Percentiles rank a stretch among this genome's conserved stretches.
phyloP scores from a whole-genome alignment of 148 eudicot genomes.

The Vaccinium vitisidaea region DNA sequence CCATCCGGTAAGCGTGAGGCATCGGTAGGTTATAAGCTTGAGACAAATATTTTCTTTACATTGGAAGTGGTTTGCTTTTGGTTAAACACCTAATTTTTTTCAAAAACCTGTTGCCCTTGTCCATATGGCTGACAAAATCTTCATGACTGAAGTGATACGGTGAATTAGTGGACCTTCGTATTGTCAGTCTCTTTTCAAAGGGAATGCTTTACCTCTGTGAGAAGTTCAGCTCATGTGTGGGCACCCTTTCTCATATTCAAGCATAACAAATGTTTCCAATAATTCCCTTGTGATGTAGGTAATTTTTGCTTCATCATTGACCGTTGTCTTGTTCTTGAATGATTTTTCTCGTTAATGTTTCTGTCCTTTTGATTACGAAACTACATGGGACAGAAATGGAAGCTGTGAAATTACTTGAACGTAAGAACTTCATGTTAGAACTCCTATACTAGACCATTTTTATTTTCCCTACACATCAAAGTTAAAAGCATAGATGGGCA shows the following conservation, averaged over 20 bases:
- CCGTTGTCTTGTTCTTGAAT: background rate
- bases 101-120: background rate
- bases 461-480: background rate
- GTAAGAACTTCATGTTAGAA: no score
- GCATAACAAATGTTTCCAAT: background rate
- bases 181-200: background rate
- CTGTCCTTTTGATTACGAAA: background rate
- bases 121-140: background rate
- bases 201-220: background rate
- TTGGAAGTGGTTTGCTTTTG: background rate
- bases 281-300: background rate
- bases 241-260: background rate
- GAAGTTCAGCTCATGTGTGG: background rate
- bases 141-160: background rate
- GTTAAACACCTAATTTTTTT: background rate
- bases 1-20: constrained; percentile 24
- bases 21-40: background rate
- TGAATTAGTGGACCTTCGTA: background rate
- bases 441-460: background rate
- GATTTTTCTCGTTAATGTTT: no score
- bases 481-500: background rate
- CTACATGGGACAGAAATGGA: background rate
- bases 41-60: background rate
- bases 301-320: background rate
- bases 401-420: background rate